Base-by-base conservation (phyloP, 257 asterid genomes). In the Solanum okadae region DNA sequence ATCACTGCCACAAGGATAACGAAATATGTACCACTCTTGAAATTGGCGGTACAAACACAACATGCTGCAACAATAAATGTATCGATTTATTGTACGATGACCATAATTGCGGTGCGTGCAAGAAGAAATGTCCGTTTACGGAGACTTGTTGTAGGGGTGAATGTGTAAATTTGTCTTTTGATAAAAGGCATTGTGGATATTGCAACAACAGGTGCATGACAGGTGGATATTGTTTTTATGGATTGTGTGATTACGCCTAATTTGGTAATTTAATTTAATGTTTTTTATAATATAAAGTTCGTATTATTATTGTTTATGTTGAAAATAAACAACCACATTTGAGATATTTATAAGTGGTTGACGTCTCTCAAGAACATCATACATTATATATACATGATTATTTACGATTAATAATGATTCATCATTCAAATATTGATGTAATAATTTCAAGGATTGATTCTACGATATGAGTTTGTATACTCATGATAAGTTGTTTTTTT, bases 31-130 rank as follows among this genome's bases (percentile, higher is more conserved):
- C 61, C 1, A 38, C 67, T 34, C 49, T 65, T 1, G 27, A 25
- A 0, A 6, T 88, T 6, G 91, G 87, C 34, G 93, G 94, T 0
- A 88, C 84, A 11, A 92, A 93, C 68, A 56, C 96, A 5, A 95
- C 96, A 5, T 95, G 98, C 27, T 95, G 98, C 82, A 94, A 93
- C 59, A 94, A 94, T 68, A 92, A 94, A 88, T 95, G 98, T 85
- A 33, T 93, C 14, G 93, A 94, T 33, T 87, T 95, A 91, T 61
- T 4, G 31, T 68, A 90, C 37, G 95, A 94, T 16, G 29, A 78
- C 5, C 38, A 94, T 1, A 90, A 95, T 71, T 95, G 98, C 4
- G 98, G 98, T 3, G 89, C 94, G 0, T 95, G 98, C 71, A 94
- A 92, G 91, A 94, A 86, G 1, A 93, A 93, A 73, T 95, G 98